Conservation (phyloP, 2,329 filamentous ascomycete species). For the Trichoderma guizhouense region DNA sequence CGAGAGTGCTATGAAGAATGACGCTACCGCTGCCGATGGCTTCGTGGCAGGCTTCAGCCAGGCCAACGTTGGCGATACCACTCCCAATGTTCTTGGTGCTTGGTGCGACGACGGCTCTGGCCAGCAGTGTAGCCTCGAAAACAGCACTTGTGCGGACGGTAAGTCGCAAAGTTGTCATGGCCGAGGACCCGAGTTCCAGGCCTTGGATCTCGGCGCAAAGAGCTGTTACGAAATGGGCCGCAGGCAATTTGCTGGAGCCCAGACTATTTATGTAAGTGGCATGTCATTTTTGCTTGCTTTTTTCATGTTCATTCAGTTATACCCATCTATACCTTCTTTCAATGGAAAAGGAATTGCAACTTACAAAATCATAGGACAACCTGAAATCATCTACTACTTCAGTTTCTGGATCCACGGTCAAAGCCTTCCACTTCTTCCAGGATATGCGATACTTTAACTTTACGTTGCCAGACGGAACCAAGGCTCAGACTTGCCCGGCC, state of each 20-base stretch:
- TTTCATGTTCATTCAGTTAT: no score
- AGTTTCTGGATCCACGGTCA: conserved; percentile 64
- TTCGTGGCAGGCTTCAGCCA: conserved; percentile 94
- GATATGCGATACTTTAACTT: conserved; percentile 78
- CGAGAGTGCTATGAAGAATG: conserved; percentile 63
- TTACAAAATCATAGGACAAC: conserved; percentile 45
- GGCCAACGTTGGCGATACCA: conserved; percentile 85
- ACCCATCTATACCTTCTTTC: background rate
- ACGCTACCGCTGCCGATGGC: conserved; percentile 54
- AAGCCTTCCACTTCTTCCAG: conserved; percentile 80
- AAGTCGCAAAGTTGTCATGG: conserved; percentile 69
- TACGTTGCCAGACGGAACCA: conserved; percentile 66
- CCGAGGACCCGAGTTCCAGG: conserved; percentile 65
- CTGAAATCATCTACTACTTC: conserved; percentile 46
- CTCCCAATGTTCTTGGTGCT: conserved; percentile 81
- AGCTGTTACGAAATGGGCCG: conserved; percentile 74
- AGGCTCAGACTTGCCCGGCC: conserved; percentile 74
- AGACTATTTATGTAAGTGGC: conserved; percentile 37
- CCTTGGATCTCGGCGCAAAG: conserved; percentile 66
- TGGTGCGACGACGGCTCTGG: conserved; percentile 85
- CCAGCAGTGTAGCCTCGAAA: conserved; percentile 67
- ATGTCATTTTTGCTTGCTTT: background rate
- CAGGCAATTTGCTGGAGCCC: conserved; percentile 64
- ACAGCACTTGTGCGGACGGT: conserved; percentile 76
- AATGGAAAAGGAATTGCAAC: background rate